Evolutionary conservation across 306 rosid genomes (phyloP).

Genomic region (Rubus idaeus): DNA sequence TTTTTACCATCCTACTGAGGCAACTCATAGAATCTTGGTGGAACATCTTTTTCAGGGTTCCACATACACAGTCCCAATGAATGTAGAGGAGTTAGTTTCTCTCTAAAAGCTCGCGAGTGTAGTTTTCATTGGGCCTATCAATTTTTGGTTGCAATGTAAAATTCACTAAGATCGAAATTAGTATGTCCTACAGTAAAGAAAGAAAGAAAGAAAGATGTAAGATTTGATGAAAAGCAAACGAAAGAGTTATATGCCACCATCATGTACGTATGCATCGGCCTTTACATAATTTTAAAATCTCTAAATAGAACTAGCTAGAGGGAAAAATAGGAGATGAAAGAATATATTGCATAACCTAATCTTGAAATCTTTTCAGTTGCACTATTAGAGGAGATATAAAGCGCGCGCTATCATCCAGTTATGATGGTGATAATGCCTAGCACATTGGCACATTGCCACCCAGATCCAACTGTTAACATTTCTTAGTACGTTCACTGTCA

Average conservation of each 20-base stretch:
- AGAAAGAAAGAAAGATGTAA: not conserved
- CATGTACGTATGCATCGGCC: too few relatives aligned
- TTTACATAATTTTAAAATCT: not conserved
- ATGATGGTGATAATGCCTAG: not conserved
- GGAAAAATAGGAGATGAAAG: not conserved
- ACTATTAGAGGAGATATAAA: not conserved
- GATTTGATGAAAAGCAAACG: not conserved
- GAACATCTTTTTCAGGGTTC: conserved; percentile 50
- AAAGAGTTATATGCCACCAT: too few relatives aligned
- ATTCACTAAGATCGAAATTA: not conserved
- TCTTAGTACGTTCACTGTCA: too few relatives aligned
- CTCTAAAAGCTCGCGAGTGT: conserved; percentile 22
- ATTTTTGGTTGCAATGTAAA: too few relatives aligned
- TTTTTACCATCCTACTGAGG: conserved; percentile 66
- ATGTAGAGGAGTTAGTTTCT: conserved; percentile 47
- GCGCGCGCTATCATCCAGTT: not conserved
- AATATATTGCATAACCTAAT: not conserved
- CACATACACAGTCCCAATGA: conserved; percentile 50
- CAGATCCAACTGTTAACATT: not conserved
- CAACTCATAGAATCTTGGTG: conserved; percentile 38
- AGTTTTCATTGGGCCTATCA: too few relatives aligned
- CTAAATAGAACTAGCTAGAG: not conserved
- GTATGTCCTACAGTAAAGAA: not conserved
- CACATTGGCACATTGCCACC: not conserved
- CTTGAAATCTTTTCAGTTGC: not conserved